Base-by-base conservation (phyloP, 75 land plant genomes). In the Larix kaempferi region DNA sequence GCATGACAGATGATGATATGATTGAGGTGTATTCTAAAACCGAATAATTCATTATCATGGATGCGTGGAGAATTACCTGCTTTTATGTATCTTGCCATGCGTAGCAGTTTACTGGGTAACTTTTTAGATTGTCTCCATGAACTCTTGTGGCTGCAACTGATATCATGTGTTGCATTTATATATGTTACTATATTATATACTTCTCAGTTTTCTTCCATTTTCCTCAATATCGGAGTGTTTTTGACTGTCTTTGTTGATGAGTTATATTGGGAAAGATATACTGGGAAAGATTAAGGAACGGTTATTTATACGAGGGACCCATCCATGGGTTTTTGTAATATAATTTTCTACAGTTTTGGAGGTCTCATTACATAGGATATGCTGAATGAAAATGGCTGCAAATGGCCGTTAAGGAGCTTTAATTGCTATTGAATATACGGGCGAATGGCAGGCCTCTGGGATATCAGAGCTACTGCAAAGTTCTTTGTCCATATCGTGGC, bases 1-100 rank as follows among this genome's bases (percentile, higher is more conserved):
- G 69, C 2, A 80, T 96, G 93, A 97, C 94, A 73, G 86, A 96
- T 76, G 88, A 89, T 4, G 99, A 96, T 59, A 88, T 94, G 6
- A 82, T 96, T 76, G 99, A 96, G 85, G 99, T 89, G 60, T 79
- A 86, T 65, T 10, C 72, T 41, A 39, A n/a, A 41, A 22, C 7
- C 21, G 0, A 25, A 67, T 67, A 35, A 69, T 16, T 41, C 41
- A 41, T 37, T 19, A 37, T 13, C 72, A 69, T 41, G 35, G 41
- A n/a, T 35, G 13, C 39, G 37, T 29, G n/a, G 16, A 10, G 23
- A 37, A 21, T 69, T 6, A 37, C 41, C 41, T 69, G 23, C 19
- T 35, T 25, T 5, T 65, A 65, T 65, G 15, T 65, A 16, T 65
- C 69, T 4, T 16, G 35, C 39, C 16, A 29, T 29, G 17, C 1